A percentile compares a stretch with the other conserved stretches of the same genome.
Evolutionary conservation across 2,329 filamentous ascomycete genomes (phyloP).

Genomic region (Aquanectria penicillioides): DNA sequence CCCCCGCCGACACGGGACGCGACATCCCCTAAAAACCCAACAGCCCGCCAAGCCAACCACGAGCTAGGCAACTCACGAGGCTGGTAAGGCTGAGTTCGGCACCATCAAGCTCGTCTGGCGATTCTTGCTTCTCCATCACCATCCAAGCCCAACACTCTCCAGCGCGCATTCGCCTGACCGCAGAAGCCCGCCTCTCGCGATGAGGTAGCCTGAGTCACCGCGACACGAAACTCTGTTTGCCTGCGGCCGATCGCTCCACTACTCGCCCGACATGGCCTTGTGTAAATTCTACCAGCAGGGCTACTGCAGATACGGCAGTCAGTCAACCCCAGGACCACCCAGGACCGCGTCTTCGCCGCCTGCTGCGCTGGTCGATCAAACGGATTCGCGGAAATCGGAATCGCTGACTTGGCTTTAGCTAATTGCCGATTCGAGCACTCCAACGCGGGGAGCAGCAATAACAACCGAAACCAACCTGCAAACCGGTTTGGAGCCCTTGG

Average conservation of each 20-base stretch:
- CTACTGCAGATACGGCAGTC: slow-evolving; percentile 63
- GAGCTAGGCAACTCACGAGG: slow-evolving; percentile 30
- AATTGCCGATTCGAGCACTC: slow-evolving; percentile 66
- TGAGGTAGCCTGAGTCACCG: slow-evolving; percentile 32
- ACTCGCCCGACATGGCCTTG: slow-evolving; percentile 48
- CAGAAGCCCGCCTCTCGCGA: slow-evolving; percentile 12
- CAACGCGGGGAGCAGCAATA: slow-evolving; percentile 41
- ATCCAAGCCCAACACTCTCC: neutral
- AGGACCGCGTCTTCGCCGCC: neutral
- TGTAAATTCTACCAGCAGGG: slow-evolving; percentile 63
- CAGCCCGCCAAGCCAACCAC: neutral
- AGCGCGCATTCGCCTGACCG: neutral
- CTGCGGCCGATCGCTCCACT: slow-evolving; percentile 16
- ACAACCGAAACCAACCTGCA: slow-evolving; percentile 46
- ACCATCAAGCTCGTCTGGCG: neutral
- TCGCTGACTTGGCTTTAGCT: slow-evolving; percentile 48
- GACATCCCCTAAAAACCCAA: no score
- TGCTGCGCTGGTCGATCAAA: no score
- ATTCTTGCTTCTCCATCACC: slow-evolving; percentile 5
- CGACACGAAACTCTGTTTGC: slow-evolving; percentile 25
- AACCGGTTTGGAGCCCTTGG: slow-evolving; percentile 69
- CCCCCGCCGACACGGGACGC: no score
- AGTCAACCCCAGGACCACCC: slow-evolving; percentile 39
- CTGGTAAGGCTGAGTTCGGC: slow-evolving; percentile 39
- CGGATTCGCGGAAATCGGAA: neutral